Evolutionary conservation across 352 stramenopile genomes (phyloP), one percentile per base, ranked within the genome.

Genomic region (Phytophthora citricola): DNA sequence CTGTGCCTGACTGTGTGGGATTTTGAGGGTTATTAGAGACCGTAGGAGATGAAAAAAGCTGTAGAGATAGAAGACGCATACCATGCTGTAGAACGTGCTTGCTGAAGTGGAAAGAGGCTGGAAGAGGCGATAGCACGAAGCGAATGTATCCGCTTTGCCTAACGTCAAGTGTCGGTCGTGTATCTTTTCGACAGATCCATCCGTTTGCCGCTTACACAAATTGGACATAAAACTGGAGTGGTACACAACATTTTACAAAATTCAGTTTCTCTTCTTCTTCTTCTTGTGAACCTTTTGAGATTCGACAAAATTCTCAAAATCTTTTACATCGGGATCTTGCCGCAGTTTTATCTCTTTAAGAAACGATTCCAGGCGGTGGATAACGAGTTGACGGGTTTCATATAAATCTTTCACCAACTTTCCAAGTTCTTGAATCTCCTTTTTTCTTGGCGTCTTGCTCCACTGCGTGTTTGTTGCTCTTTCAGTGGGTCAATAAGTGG

Each of bases 1-100:
- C 86, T 41, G 72, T 86, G 48, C 69, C 71, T 59, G 75, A 81
- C 76, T 89, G 55, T 17, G 34, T 54, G n/a, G 15, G 31, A 11
- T 40, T 60, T 54, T 52, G 26, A 43, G 20, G 4, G 44, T 52
- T 61, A 59, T 10, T 49, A 2, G 5, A 17, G n/a, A 20, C 0
- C 4, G 24, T 43, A 44, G 10, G 32, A 63, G 27, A 5, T 43
- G 10, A 11, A 24, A 7, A 36, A 24, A 10, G 8, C 8, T 31
- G 34, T 34, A 10, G 14, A 46, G 2, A n/a, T 24, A 36, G n/a
- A 0, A 56, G 43, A 40, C 12, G 29, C 49, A 39, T 63, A 75
- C 67, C 67, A 75, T 75, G 54, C 22, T 69, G 41, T 8, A 49
- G 20, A 63, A 36, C 26, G 51, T 63, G 38, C 11, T 46, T 45